Conservation (phyloP, 305 asterid genomes). For the Ilex paraguariensis region DNA sequence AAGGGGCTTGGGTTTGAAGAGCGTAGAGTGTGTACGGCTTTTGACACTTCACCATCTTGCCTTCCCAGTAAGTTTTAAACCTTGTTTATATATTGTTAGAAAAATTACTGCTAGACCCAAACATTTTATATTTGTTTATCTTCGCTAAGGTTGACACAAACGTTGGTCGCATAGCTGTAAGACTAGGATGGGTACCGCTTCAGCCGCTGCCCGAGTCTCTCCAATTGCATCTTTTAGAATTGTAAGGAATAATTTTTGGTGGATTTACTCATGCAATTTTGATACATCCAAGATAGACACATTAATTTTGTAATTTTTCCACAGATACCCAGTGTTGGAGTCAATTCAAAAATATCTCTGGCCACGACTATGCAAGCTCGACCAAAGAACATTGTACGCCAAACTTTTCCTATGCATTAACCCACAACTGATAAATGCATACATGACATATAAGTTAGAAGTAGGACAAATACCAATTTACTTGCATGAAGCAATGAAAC, state of each 20-base stretch:
- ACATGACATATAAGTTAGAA: too few species aligned
- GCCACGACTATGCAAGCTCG: constrained; percentile 99
- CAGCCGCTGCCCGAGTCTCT: constrained; percentile 98
- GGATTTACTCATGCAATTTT: not conserved
- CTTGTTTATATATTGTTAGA: constrained; percentile 4
- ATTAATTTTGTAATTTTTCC: constrained; percentile 24
- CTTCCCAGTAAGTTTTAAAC: constrained; percentile 74
- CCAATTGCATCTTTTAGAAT: constrained; percentile 90
- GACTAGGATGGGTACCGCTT: constrained; percentile 99
- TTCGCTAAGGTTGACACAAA: constrained; percentile 87
- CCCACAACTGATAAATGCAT: not conserved
- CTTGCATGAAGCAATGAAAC: constrained; percentile 12
- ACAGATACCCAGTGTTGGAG: constrained; percentile 93
- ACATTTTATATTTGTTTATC: constrained; percentile 20
- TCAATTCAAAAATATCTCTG: constrained; percentile 92
- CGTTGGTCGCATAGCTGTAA: constrained; percentile 97
- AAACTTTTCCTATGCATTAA: not conserved
- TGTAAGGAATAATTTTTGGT: constrained; percentile 49
- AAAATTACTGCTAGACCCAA: not conserved
- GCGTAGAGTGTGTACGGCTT: constrained; percentile 97
- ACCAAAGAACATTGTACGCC: constrained; percentile 84
- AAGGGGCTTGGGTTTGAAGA: constrained; percentile 94
- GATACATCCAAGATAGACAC: not conserved
- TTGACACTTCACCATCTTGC: constrained; percentile 98
- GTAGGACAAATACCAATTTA: not conserved